Base-by-base conservation (phyloP, 2,329 filamentous ascomycete species). In the Simplicillium sp. region DNA sequence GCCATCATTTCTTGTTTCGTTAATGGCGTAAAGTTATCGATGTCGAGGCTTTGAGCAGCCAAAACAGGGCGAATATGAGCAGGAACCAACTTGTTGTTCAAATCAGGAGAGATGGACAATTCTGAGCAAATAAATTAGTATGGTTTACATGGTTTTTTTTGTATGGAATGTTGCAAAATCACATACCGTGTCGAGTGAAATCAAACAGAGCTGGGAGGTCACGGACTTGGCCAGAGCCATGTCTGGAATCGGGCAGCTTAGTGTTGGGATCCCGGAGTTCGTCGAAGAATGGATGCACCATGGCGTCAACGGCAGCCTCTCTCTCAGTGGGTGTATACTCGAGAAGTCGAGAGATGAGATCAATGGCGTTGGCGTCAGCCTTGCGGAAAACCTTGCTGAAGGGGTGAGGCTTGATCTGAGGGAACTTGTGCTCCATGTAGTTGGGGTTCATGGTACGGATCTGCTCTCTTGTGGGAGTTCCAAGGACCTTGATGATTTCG, bases 361-460 rank as follows among this genome's bases (percentile, higher is more conserved):
- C 89, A 56, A 98, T 94, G 32, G 92, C 90, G 56, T 87, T 89
- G 28, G 80, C 75, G 51, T 95, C 87, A 42, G 92, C 92, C 76
- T 94, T 96, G 53, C 92, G 83, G 77, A 98, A 97, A 42, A 98
- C 92, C 77, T 97, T 97, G 70, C 85, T 94, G 74, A 98, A 98
- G 20, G 92, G 92, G 59, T 98, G 92, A 44, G 92, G 92, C 73
- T 98, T 98, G 71, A 98, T 98, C 66, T 98, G 92, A 37, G 92
- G 92, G 67, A 98, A 98, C 71, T 97, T 97, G 71, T 98, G 92
- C 70, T 98, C 92, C 92, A 98, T 98, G 67, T 98, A 98, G 67
- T 98, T 98, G 44, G 92, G 92, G 66, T 98, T 98, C 92, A 98
- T 98, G 50, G 92, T 98, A 53, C 92, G 86, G 57, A 98, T 98